phyloP scores from a whole-genome alignment of 768 basidiomycete species.

The Suillus placidus region DNA sequence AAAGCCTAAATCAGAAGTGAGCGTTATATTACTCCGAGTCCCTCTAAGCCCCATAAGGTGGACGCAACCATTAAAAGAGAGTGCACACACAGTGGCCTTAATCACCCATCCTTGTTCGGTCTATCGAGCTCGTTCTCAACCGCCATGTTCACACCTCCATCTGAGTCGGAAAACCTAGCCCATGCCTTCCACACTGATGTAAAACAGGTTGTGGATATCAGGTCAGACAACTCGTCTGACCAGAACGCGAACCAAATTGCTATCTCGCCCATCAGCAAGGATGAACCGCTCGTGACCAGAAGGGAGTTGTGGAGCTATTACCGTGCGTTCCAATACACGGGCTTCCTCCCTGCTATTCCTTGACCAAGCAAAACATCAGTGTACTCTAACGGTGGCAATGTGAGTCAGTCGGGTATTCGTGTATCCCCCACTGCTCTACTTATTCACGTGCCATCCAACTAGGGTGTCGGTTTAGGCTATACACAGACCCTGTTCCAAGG shows the following conservation, averaged over 20 bases:
- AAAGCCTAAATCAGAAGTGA: neutral
- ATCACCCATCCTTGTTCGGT: conserved; percentile 1
- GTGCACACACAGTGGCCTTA: neutral
- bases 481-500: conserved; percentile 77
- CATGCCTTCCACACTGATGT: conserved; percentile 9
- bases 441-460: conserved; percentile 1
- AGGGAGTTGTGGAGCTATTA: conserved; percentile 84
- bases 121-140: neutral
- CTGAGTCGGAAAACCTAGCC: conserved; percentile 4
- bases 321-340: conserved; percentile 42
- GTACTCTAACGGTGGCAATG: conserved; percentile 83
- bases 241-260: conserved; percentile 26
- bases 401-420: conserved; percentile 28
- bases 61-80: neutral
- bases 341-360: neutral
- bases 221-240: conserved; percentile 10
- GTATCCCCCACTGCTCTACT: neutral
- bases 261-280: conserved; percentile 43
- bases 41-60: neutral
- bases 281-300: conserved; percentile 72
- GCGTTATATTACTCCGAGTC: neutral
- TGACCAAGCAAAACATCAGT: conserved; percentile 41
- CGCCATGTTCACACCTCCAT: conserved; percentile 20
- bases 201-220: conserved; percentile 16
- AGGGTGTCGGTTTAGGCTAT: conserved; percentile 74